Conservation (phyloP, 441 rosid species). For the Gossypium trilobum region DNA sequence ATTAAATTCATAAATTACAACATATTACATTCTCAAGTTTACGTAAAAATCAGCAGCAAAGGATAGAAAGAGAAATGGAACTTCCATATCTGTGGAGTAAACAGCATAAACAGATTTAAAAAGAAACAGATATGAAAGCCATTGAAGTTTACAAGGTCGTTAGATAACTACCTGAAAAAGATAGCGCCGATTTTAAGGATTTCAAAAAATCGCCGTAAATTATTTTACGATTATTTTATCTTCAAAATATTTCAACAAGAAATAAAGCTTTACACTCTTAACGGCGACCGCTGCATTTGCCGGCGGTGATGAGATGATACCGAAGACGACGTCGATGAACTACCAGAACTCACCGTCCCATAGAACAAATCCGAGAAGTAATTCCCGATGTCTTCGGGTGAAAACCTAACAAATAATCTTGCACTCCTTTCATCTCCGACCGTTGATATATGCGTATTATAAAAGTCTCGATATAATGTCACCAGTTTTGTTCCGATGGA, state of each 20-base stretch:
- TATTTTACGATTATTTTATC: background rate
- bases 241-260: background rate
- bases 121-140: background rate
- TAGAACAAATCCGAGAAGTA: constrained; percentile 33
- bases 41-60: background rate
- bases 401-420: constrained; percentile 22
- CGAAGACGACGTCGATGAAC: constrained; percentile 18
- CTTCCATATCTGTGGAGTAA: background rate
- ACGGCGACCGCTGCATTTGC: background rate
- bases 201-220: background rate
- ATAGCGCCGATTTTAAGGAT: background rate
- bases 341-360: constrained; percentile 6
- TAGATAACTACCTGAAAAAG: background rate
- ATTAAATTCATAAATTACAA: too few species aligned
- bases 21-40: background rate
- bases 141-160: background rate
- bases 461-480: constrained; percentile 43
- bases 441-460: constrained; percentile 28
- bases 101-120: background rate
- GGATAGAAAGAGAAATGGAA: background rate
- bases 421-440: constrained; percentile 21
- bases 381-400: constrained; percentile 40
- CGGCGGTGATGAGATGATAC: constrained; percentile 25
- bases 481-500: constrained; percentile 36
- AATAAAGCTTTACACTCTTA: background rate